phyloP scores from a whole-genome alignment of 345 rosid genomes.

The Citrus medica region DNA sequence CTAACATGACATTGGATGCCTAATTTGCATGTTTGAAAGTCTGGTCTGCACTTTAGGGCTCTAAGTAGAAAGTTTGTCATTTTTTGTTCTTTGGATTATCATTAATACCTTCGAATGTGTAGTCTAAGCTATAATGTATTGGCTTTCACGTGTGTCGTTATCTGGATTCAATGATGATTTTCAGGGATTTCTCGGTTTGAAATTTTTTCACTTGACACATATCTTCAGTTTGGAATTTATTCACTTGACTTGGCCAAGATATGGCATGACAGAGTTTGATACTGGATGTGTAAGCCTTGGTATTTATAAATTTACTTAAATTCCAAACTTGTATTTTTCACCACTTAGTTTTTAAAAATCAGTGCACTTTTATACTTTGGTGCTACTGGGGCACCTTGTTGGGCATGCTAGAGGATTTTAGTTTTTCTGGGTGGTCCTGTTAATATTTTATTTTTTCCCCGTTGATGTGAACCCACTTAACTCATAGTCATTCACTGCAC shows the following conservation, averaged over 20 bases:
- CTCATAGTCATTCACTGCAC: neutral
- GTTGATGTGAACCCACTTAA: neutral
- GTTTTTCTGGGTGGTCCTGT: neutral
- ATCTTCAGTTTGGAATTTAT: neutral
- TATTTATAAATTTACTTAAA: neutral
- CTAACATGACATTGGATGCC: neutral
- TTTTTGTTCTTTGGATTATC: neutral
- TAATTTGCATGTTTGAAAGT: neutral
- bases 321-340: neutral
- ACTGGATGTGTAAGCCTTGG: neutral
- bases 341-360: neutral
- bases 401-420: neutral
- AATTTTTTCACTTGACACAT: neutral
- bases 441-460: neutral
- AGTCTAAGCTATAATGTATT: neutral
- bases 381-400: neutral
- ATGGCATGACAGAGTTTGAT: slow-evolving; percentile 1
- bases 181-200: neutral
- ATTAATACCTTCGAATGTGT: neutral
- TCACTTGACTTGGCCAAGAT: neutral
- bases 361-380: neutral
- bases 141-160: neutral
- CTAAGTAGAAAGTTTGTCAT: neutral
- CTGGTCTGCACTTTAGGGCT: neutral
- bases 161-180: neutral